Percentiles rank a stretch among this genome's conserved stretches.
Evolutionary conservation across 1,284 basidiomycete species (phyloP).

Genomic region (Sanghuangporus weigelae): DNA sequence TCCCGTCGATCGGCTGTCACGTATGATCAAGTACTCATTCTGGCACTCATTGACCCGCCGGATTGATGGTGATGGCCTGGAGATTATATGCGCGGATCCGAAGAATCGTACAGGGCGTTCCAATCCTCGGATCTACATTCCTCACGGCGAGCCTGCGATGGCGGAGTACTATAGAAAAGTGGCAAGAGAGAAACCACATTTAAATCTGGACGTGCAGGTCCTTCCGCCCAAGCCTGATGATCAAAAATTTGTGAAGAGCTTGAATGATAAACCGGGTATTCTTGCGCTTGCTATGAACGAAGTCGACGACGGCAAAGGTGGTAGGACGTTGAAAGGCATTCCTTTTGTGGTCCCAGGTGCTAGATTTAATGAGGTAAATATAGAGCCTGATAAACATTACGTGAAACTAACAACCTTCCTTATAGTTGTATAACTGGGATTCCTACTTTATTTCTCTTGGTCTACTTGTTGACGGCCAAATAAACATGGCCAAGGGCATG

Average conservation of each 20-base stretch:
- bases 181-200: conserved; percentile 79
- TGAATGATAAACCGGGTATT: conserved; percentile 92
- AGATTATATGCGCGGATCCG: conserved; percentile 94
- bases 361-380: conserved; percentile 91
- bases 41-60: conserved; percentile 96
- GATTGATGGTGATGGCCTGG: conserved; percentile 95
- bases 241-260: conserved; percentile 83
- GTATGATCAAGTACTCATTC: conserved; percentile 98
- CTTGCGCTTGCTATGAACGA: conserved; percentile 95
- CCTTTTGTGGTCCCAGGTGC: conserved; percentile 98
- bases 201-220: conserved; percentile 88
- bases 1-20: conserved; percentile 91
- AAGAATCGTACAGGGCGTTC: conserved; percentile 88
- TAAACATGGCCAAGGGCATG: conserved; percentile 93
- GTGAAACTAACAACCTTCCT: neutral
- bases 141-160: conserved; percentile 89
- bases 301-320: conserved; percentile 73
- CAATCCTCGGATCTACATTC: conserved; percentile 92
- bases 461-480: conserved; percentile 89
- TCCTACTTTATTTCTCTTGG: conserved; percentile 94
- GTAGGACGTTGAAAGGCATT: conserved; percentile 83
- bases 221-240: conserved; percentile 85
- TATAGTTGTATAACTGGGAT: conserved; percentile 85
- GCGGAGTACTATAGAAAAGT: conserved; percentile 87
- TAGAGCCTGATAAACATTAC: conserved; percentile 1